phyloP scores from a whole-genome alignment of 495 filamentous ascomycete genomes.

The Aspergillus bridgeri region DNA sequence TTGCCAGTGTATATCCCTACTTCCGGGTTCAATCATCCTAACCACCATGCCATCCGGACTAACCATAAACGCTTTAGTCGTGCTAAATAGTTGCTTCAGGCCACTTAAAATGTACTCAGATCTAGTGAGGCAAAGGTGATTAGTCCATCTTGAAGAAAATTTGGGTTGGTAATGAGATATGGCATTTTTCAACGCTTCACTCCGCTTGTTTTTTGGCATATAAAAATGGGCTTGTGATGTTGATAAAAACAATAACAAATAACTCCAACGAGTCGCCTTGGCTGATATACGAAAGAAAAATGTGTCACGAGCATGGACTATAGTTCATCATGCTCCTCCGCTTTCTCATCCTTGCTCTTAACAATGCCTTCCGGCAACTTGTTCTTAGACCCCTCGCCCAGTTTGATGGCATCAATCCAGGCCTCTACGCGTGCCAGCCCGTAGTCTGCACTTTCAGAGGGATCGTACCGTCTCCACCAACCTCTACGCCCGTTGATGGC shows the following conservation, averaged over 20 bases:
- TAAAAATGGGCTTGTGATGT: neutral
- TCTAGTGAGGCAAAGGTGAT: too few species aligned
- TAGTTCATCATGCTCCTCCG: slow-evolving; percentile 43
- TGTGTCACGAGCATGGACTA: slow-evolving; percentile 11
- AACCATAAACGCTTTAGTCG: too few species aligned
- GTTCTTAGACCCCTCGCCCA: slow-evolving; percentile 80
- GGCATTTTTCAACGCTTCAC: too few species aligned
- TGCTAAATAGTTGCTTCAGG: too few species aligned
- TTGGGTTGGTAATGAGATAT: neutral
- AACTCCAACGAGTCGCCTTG: neutral
- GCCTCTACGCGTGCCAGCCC: slow-evolving; percentile 61
- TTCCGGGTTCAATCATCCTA: too few species aligned
- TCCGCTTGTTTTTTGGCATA: neutral
- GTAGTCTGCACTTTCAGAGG: slow-evolving; percentile 50
- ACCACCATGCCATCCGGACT: too few species aligned
- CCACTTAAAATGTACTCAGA: too few species aligned
- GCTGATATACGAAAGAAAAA: neutral
- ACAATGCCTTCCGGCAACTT: slow-evolving; percentile 75
- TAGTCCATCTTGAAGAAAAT: neutral
- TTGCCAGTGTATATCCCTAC: too few species aligned
- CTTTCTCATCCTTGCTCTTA: slow-evolving; percentile 34
- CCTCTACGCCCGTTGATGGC: slow-evolving; percentile 78
- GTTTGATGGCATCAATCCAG: slow-evolving; percentile 83
- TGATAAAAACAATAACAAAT: neutral
- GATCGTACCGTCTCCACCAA: slow-evolving; percentile 76